Evolutionary conservation across 192 early-diverging fungal genomes (phyloP).

Genomic region (Linnemannia elongata): DNA sequence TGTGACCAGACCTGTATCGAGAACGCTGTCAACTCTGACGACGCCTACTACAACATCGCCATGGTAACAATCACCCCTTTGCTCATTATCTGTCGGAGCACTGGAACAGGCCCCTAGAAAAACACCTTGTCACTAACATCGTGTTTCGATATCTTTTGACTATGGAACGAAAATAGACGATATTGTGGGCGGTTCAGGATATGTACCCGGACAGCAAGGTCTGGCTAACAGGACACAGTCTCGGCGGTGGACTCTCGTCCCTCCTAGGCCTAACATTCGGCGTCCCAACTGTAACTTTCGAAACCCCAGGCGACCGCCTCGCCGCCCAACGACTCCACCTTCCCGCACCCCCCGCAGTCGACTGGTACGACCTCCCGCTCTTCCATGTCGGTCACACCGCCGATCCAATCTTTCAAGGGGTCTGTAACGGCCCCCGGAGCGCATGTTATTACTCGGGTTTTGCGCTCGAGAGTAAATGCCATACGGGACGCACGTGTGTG

Average conservation of each 20-base stretch:
- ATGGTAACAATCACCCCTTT: conserved; percentile 46
- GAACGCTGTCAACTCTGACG: conserved; percentile 68
- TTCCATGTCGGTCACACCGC: conserved; percentile 94
- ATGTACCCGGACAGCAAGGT: conserved; percentile 80
- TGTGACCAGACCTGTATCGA: conserved; percentile 76
- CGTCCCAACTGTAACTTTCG: conserved; percentile 86
- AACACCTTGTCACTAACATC: not conserved
- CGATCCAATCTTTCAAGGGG: conserved; percentile 93
- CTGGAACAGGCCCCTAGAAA: too few species aligned
- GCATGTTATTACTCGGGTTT: conserved; percentile 43
- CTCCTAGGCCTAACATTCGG: conserved; percentile 89
- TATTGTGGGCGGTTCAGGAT: conserved; percentile 74
- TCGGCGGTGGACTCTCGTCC: conserved; percentile 70
- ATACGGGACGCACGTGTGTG: conserved; percentile 77
- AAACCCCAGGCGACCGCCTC: conserved; percentile 86
- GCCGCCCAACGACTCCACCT: conserved; percentile 86
- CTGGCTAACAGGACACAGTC: conserved; percentile 88
- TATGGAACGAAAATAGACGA: conserved; percentile 53
- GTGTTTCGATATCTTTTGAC: conserved; percentile 52
- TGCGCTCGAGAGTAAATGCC: conserved; percentile 75
- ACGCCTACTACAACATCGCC: conserved; percentile 67
- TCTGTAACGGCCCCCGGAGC: conserved; percentile 71
- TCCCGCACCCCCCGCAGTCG: conserved; percentile 62
- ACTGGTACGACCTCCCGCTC: conserved; percentile 75
- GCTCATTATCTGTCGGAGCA: not conserved